Conservation (phyloP, 257 asterid genomes). For the Scutellaria galericulata region DNA sequence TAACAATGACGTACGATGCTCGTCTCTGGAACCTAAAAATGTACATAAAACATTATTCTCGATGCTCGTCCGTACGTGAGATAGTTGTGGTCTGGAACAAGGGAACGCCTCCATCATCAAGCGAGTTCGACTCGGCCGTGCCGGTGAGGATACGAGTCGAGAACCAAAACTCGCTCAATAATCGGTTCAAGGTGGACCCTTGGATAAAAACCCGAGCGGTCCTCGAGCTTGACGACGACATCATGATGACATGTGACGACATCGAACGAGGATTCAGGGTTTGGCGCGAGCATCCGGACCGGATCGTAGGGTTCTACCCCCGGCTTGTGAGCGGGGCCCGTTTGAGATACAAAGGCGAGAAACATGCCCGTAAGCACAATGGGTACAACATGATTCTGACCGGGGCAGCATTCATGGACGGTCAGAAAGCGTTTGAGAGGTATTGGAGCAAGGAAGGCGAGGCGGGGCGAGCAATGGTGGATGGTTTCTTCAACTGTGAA, state of each 20-base stretch:
- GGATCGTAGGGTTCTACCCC: slow-evolving; percentile 92
- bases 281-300: slow-evolving; percentile 85
- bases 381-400: slow-evolving; percentile 95
- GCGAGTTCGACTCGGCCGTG: slow-evolving; percentile 79
- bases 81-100: slow-evolving; percentile 97
- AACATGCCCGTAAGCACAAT: slow-evolving; percentile 67
- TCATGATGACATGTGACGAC: slow-evolving; percentile 95
- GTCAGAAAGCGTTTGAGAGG: slow-evolving; percentile 62
- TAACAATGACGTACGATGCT: slow-evolving; percentile 95
- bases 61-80: slow-evolving; percentile 95
- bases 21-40: slow-evolving; percentile 93
- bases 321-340: slow-evolving; percentile 60
- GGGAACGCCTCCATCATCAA: slow-evolving; percentile 66
- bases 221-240: slow-evolving; percentile 94
- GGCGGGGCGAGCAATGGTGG: slow-evolving; percentile 67
- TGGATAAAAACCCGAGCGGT: slow-evolving; percentile 78
- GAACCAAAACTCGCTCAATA: slow-evolving; percentile 78
- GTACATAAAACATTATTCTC: slow-evolving; percentile 85
- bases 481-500: slow-evolving; percentile 77
- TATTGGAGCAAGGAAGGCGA: slow-evolving; percentile 78
- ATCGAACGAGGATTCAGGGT: slow-evolving; percentile 85
- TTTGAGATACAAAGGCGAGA: slow-evolving; percentile 68
- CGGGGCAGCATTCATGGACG: slow-evolving; percentile 87
- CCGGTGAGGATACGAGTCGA: slow-evolving; percentile 85
- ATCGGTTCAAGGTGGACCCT: slow-evolving; percentile 78